Base-by-base conservation (phyloP, 2,329 filamentous ascomycete genomes). In the Aspergillus sp. region DNA sequence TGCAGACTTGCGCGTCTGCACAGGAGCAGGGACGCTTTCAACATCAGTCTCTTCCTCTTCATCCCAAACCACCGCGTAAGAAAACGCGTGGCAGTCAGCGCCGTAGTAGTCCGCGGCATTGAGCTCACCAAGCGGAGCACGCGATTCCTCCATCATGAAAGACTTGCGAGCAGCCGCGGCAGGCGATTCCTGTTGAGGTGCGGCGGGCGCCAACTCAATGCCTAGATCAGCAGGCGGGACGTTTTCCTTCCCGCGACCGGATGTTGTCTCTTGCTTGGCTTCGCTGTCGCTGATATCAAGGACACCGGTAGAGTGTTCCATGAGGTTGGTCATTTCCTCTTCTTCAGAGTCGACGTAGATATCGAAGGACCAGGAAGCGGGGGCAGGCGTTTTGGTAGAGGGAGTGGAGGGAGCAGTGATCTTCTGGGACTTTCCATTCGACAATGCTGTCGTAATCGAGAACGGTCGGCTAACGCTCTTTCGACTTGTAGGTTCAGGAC, bases 341-440 rank as follows among this genome's bases (percentile, higher is more conserved):
- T 95, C 88, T 6, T 86, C 81, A 0, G 88, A 89, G 67, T 98
- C 91, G 64, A 95, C 88, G 64, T 96, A 85, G 61, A 98, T 97
- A 50, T 91, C 86, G 64, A 98, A 97, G 74, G 86, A 86, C 90
- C 90, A 96, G 50, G 61, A 62, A 0, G 59, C 53, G 9, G 63
- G 62, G 6, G 67, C 64, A 49, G 76, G 78, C 19, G 76, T 72
- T 5, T 70, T 75, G 17, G 33, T n/a, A 35, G n/a, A 35, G 6
- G 33, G 33, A 13, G 33, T 17, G 5, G 33, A 7, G 33, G 33
- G 5, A 35, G 33, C 15, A 17, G n/a, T 13, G 71, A 49, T 78
- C 78, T 30, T 56, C 37, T 58, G 56, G 13, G 56, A 81, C 77
- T 62, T 85, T 80, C 58, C 77, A 66, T 46, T 78, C 74, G 19